Percentiles rank a stretch among this genome's conserved stretches.
These are phyloP conservation scores for Cercospora brassicicola DNA, from an alignment of 2,329 filamentous ascomycete species.

Conservation along the genomic window DNA sequence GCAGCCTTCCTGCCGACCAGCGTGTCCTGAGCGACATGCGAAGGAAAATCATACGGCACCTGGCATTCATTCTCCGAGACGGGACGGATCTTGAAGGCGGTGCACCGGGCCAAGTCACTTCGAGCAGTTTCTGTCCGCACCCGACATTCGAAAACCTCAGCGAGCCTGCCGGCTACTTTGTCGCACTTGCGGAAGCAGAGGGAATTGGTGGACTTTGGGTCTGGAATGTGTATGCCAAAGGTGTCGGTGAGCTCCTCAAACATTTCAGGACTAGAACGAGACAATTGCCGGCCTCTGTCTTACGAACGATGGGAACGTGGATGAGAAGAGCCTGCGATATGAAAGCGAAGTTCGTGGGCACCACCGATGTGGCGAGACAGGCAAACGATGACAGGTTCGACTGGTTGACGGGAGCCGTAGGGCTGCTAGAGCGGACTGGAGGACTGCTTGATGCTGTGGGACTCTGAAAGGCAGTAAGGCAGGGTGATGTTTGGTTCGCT, in stretches of 20 bases:
- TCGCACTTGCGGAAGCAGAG: neutral
- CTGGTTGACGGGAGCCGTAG: no score
- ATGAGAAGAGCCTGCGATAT: no score
- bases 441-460: no score
- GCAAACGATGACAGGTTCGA: no score
- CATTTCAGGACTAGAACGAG: no score
- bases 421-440: no score
- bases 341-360: no score
- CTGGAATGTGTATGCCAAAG: neutral
- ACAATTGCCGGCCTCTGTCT: no score
- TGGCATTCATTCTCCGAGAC: neutral
- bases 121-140: neutral
- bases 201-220: neutral
- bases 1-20: neutral
- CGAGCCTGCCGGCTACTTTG: neutral
- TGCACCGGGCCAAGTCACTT: neutral
- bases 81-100: neutral
- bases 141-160: neutral
- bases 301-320: no score
- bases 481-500: no score
- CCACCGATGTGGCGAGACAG: no score
- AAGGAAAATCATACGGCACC: neutral
- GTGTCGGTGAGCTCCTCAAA: neutral
- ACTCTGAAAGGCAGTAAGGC: no score
- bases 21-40: neutral